Evolutionary conservation across 768 basidiomycete species (phyloP), one percentile per base, ranked within the genome.

Genomic region (Cystobasidium tubakii): DNA sequence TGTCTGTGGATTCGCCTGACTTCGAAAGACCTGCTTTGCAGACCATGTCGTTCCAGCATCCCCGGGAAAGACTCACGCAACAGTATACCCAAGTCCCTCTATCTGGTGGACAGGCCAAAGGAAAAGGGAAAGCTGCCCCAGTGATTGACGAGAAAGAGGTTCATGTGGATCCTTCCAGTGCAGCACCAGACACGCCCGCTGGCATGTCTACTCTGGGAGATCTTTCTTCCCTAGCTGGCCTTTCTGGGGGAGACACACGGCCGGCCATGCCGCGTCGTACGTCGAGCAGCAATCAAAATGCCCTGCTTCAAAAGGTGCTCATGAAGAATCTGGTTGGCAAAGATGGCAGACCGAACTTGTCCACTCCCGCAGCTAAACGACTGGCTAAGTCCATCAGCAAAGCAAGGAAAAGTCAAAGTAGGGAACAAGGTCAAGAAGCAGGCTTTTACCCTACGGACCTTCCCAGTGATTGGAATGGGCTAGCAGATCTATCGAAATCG

Each of bases 401-500:
- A 36, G 36, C 36, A 21, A 29, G 23, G 10, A 27, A 27, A 46
- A 46, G 43, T 34, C 23, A 25, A 29, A 17, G 25, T 12, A 23
- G 57, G 43, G 9, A 31, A 46, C 17, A 81, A 81, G 34, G 81
- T 83, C 15, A 89, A 89, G 46, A 50, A 50, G 21, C 46, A 12
- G 46, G 46, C n/a, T 72, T 87, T 78, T 83, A 90, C 7, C 84
- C 87, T 0, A 79, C 84, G 1, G 83, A 85, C 62, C 81, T 82
- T 6, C 85, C 87, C 1, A 80, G 82, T 12, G 81, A 87, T 19
- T 90, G 89, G 89, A 85, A 85, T 77, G 90, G 90, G 12, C 81
- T 92, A 39, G 88, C 91, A 39, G 86, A 94, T 81, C 84, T 91
- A 1, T 84, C 85, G 21, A 86, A 86, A 73, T 84, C 62, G 77